These are phyloP conservation scores for Albugo candida DNA, from an alignment of 352 stramenopile species.

Conservation along the genomic window DNA sequence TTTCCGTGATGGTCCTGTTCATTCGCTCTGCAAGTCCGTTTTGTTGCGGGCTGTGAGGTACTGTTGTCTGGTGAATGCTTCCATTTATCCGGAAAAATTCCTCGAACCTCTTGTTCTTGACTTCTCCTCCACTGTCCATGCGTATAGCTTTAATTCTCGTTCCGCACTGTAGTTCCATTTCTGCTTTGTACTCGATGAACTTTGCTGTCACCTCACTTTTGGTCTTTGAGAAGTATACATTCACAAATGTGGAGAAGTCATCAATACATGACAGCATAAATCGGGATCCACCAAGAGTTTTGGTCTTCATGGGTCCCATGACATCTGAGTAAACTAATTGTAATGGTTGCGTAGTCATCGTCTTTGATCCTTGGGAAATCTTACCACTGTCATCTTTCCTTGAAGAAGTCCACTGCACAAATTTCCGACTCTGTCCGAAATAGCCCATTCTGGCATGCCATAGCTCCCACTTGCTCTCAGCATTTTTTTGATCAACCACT, in stretches of 20 bases:
- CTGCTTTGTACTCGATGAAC: slow-evolving; percentile 5
- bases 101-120: slow-evolving; percentile 10
- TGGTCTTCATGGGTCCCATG: slow-evolving; percentile 7
- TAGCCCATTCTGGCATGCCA: slow-evolving; percentile 10
- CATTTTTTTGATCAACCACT: not conserved
- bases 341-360: not conserved
- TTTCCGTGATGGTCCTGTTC: slow-evolving; percentile 8
- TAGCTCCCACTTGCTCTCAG: slow-evolving; percentile 7
- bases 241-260: slow-evolving; percentile 8
- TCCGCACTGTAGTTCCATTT: slow-evolving; percentile 10
- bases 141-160: slow-evolving; percentile 9
- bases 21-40: slow-evolving; percentile 11
- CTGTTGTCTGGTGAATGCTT: slow-evolving; percentile 12
- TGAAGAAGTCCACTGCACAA: slow-evolving; percentile 8
- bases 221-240: slow-evolving; percentile 10
- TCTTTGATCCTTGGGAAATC: slow-evolving; percentile 1
- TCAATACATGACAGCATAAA: slow-evolving; percentile 8
- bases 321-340: slow-evolving; percentile 11
- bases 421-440: not conserved
- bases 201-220: slow-evolving; percentile 8
- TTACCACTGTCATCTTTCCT: slow-evolving; percentile 4
- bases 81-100: slow-evolving; percentile 3
- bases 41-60: slow-evolving; percentile 14
- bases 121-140: slow-evolving; percentile 14
- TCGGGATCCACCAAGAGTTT: slow-evolving; percentile 2